phyloP scores from a whole-genome alignment of 192 early-diverging fungal species.

The Coemansia asiatica region DNA sequence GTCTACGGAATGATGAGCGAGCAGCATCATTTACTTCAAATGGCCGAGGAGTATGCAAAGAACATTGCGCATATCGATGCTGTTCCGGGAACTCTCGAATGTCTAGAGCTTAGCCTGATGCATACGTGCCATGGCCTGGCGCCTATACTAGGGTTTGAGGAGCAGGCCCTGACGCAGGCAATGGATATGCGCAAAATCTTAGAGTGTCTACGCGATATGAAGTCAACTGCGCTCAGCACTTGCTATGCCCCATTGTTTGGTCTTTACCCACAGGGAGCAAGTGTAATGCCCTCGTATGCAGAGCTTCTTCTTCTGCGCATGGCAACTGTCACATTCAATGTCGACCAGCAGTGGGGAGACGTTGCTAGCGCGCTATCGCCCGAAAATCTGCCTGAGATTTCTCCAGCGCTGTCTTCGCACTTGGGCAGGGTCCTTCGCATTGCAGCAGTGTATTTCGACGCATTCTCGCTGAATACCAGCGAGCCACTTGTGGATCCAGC shows the following conservation, averaged over 20 bases:
- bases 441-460: conserved; percentile 30
- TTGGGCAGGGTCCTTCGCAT: conserved; percentile 22
- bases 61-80: conserved; percentile 5
- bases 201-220: conserved; percentile 44
- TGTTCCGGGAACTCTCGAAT: conserved; percentile 20
- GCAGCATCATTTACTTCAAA: conserved; percentile 36
- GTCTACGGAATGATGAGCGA: conserved; percentile 56
- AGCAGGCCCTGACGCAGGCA: conserved; percentile 41
- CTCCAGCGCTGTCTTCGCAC: conserved; percentile 10
- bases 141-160: conserved; percentile 43
- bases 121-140: conserved; percentile 45
- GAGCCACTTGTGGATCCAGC: neutral
- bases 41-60: conserved; percentile 16
- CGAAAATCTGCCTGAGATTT: conserved; percentile 10
- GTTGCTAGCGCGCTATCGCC: conserved; percentile 21
- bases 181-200: conserved; percentile 45
- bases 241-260: conserved; percentile 38
- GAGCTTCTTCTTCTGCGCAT: conserved; percentile 34
- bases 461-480: conserved; percentile 36
- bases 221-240: conserved; percentile 18
- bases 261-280: conserved; percentile 23
- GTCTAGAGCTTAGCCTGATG: conserved; percentile 21
- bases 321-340: conserved; percentile 39
- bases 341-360: conserved; percentile 35
- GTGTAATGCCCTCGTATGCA: conserved; percentile 17